Conservation (phyloP, 768 basidiomycete species). For the Leucocoprinus birnbaumii region DNA sequence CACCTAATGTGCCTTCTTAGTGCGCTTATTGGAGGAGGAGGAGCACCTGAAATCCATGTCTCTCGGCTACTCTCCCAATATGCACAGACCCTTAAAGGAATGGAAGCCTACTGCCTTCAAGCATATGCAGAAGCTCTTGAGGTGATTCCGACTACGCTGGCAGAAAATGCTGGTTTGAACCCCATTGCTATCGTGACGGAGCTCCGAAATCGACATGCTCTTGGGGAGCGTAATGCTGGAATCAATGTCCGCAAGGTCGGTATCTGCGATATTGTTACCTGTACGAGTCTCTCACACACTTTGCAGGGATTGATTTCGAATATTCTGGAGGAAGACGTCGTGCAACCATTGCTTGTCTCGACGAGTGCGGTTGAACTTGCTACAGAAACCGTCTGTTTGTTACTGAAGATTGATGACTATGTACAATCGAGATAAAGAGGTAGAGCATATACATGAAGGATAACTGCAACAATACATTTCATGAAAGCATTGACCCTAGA, state of each 20-base stretch:
- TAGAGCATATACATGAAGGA: neutral
- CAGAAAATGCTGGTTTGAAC: slow-evolving; percentile 97
- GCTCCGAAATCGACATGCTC: slow-evolving; percentile 92
- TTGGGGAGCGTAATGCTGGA: slow-evolving; percentile 92
- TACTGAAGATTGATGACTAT: slow-evolving; percentile 95
- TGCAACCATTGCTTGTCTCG: slow-evolving; percentile 92
- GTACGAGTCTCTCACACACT: neutral
- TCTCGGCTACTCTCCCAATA: slow-evolving; percentile 89
- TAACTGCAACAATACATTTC: too few relatives aligned
- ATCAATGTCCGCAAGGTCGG: slow-evolving; percentile 96
- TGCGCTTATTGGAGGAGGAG: slow-evolving; percentile 93
- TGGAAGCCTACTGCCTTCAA: slow-evolving; percentile 99
- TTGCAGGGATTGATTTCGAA: slow-evolving; percentile 91
- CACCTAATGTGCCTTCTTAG: slow-evolving; percentile 27
- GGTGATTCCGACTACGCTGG: slow-evolving; percentile 95
- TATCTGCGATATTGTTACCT: slow-evolving; percentile 1
- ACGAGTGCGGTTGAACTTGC: slow-evolving; percentile 94
- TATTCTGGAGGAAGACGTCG: slow-evolving; percentile 95
- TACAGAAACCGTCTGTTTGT: slow-evolving; percentile 95
- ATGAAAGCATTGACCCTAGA: too few relatives aligned
- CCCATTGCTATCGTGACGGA: slow-evolving; percentile 99
- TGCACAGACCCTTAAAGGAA: slow-evolving; percentile 91
- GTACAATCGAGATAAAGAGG: slow-evolving; percentile 67
- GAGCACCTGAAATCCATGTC: slow-evolving; percentile 97
- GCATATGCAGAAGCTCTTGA: slow-evolving; percentile 97